Percentiles rank a stretch among this genome's conserved stretches.
phyloP scores from a whole-genome alignment of 2,329 filamentous ascomycete species.

The Herpomyces periplanetae region DNA sequence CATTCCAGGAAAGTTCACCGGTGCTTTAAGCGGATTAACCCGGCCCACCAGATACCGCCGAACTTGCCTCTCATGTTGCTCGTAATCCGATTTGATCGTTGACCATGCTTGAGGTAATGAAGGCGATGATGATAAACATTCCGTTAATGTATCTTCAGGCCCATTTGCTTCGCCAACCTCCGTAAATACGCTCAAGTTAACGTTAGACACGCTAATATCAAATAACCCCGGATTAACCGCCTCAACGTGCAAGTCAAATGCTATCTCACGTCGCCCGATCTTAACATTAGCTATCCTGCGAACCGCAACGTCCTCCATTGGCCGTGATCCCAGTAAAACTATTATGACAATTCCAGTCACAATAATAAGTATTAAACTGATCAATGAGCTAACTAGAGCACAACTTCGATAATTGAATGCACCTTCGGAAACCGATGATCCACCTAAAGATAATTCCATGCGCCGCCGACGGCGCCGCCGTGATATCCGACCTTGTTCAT shows the following conservation, averaged over 20 bases:
- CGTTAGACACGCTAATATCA: constrained; percentile 41
- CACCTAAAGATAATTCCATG: no score
- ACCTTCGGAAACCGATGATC: no score
- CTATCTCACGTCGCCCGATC: constrained; percentile 69
- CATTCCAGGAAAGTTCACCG: no score
- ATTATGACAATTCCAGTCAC: constrained; percentile 57
- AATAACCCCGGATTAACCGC: constrained; percentile 81
- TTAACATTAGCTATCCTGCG: constrained; percentile 54
- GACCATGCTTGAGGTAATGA: no score
- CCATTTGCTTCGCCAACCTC: no score
- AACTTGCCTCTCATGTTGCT: no score
- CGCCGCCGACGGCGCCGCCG: constrained; percentile 50
- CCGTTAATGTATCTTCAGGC: no score
- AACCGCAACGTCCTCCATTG: constrained; percentile 36
- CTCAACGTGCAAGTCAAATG: constrained; percentile 57
- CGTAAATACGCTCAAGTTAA: constrained; percentile 72
- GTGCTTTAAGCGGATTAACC: no score
- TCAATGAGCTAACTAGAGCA: constrained; percentile 11
- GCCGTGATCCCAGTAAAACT: constrained; percentile 62
- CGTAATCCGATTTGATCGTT: no score
- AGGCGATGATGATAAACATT: no score
- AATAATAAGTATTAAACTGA: constrained; percentile 37
- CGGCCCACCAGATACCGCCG: no score
- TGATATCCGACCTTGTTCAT: constrained; percentile 27
- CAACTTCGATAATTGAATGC: no score